Conservation (phyloP, 257 asterid genomes). For the Galeopsis tetrahit region DNA sequence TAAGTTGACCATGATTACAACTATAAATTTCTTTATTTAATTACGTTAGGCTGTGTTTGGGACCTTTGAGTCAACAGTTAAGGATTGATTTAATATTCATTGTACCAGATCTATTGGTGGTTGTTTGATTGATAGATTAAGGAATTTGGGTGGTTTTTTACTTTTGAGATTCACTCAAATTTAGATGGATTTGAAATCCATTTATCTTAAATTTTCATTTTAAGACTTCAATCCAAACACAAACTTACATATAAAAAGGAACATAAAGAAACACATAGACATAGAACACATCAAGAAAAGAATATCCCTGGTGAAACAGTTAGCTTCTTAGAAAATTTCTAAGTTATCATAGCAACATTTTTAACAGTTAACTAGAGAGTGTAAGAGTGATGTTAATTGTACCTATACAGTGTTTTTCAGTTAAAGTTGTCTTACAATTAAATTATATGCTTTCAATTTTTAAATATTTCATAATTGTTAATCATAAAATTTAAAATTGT, state of each 20-base stretch:
- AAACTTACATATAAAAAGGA: neutral
- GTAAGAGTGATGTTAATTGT: neutral
- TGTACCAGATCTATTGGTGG: neutral
- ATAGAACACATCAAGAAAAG: neutral
- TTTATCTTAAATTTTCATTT: neutral
- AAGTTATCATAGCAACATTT: neutral
- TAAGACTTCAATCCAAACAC: neutral
- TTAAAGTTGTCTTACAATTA: no score
- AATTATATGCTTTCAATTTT: no score
- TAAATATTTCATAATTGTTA: no score
- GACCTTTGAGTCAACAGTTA: neutral
- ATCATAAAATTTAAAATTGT: no score
- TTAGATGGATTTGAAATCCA: neutral
- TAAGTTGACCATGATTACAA: neutral
- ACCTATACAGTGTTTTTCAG: neutral
- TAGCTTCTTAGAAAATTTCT: neutral
- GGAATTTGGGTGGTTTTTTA: neutral
- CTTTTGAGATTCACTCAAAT: neutral
- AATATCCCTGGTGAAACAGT: neutral
- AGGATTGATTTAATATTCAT: neutral
- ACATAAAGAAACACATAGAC: neutral
- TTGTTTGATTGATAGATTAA: neutral
- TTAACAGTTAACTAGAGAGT: neutral
- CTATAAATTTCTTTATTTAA: no score
- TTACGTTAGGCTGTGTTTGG: neutral